Evolutionary conservation across 345 rosid genomes (phyloP), one percentile per base, ranked within the genome.

Genomic region (Clausena lansium): DNA sequence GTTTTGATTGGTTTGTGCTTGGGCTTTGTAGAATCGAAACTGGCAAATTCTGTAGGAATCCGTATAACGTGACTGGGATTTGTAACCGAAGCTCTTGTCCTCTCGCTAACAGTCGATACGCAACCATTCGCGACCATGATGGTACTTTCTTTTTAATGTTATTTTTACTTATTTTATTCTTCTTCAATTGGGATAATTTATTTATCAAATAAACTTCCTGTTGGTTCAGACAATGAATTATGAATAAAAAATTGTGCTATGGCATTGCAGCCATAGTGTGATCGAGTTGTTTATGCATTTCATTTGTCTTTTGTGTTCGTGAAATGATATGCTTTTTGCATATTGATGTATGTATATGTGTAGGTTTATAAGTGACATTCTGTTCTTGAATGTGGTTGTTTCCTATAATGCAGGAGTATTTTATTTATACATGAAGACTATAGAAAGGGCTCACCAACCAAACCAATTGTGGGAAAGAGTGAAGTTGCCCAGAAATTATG

Each of bases 51-150:
- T 97, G 99, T 70, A 88, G 98, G 83, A 97, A 97, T 78, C 92
- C 97, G 27, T 94, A 97, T 70, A 97, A 93, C n/a, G 97, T 90
- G 3, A 97, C 99, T 0, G 99, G 99, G 7, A 76, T 88, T 38
- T 97, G 99, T 77, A 97, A 97, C 76, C 88, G 98, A 65, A 94
- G 97, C 85, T 97, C 98, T 76, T 97, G 98, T 73, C 99, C 99
- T 76, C 98, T 94, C 10, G 97, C 98, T 30, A 97, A 94, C 74
- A 97, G 98, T 77, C 92, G 99, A 27, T 97, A 97, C 32, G 96
- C 98, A 73, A 94, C 98, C 19, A 93, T 97, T 72, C 91, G 98
- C 4, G 99, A 97, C 55, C 93, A 94, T 36, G 92, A 97, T 30
- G 96, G 98, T 96, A 83, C 45, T 70, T 10, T 33, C 63, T 57